Evolutionary conservation across 176 grass and related monocot species (phyloP).

Genomic region (Rhynchospora pubera): DNA sequence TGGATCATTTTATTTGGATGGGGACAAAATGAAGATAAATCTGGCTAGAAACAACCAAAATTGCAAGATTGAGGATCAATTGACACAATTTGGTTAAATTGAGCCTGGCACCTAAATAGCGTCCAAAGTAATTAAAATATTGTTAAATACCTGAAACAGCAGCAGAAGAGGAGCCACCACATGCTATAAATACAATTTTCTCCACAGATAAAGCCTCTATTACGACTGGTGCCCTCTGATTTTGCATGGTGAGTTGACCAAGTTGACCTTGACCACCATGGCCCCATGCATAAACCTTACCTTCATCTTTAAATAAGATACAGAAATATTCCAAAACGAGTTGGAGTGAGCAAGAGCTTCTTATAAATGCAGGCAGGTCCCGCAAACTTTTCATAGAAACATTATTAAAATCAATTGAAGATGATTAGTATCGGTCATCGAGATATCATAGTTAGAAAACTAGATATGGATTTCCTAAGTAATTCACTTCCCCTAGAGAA

Average conservation of each 20-base stretch:
- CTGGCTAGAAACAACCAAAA: neutral
- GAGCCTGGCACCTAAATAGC: neutral
- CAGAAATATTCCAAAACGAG: neutral
- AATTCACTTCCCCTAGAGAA: neutral
- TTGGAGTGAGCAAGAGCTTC: neutral
- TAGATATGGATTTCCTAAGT: neutral
- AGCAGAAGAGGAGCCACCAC: conserved; percentile 94
- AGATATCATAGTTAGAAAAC: neutral
- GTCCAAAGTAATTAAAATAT: neutral
- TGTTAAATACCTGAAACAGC: conserved; percentile 64
- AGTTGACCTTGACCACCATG: conserved; percentile 83
- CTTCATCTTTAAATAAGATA: conserved; percentile 45
- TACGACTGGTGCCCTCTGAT: conserved; percentile 59
- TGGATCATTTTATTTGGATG: neutral
- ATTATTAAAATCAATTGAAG: neutral
- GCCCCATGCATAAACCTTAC: conserved; percentile 86
- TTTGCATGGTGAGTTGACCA: conserved; percentile 67
- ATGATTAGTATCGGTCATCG: neutral
- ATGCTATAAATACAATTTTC: conserved; percentile 61
- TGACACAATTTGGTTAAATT: neutral
- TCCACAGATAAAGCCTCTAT: conserved; percentile 64
- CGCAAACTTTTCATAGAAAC: neutral
- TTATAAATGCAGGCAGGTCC: neutral
- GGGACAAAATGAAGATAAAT: conserved; percentile 2
- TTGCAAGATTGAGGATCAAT: neutral